Evolutionary conservation across 2,329 filamentous ascomycete genomes (phyloP).

Genomic region (Acrocalymma vagum): DNA sequence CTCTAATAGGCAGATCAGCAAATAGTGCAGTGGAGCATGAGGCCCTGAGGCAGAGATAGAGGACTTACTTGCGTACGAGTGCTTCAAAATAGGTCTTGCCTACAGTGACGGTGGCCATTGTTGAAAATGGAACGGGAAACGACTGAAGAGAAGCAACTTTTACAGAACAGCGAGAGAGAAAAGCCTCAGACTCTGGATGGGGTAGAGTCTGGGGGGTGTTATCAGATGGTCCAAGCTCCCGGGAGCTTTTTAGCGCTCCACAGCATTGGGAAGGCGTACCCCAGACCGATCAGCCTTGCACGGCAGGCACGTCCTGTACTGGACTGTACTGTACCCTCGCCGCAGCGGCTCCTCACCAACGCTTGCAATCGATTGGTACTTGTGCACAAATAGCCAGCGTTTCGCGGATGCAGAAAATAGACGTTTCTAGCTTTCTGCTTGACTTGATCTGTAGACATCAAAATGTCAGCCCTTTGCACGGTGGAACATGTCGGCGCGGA

Average conservation of each 20-base stretch:
- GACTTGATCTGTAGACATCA: too few species aligned
- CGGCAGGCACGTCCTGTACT: too few species aligned
- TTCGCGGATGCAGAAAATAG: too few species aligned
- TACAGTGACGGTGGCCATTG: conserved; percentile 62
- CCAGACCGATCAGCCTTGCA: too few species aligned
- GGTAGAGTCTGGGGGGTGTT: conserved; percentile 14
- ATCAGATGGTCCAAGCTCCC: conserved; percentile 31
- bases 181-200: conserved; percentile 8
- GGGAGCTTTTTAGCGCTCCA: conserved; percentile 25
- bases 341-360: too few species aligned
- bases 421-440: too few species aligned
- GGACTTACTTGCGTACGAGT: conserved; percentile 66
- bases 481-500: too few species aligned
- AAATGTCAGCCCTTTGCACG: too few species aligned
- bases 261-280: conserved; percentile 25
- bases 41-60: conserved; percentile 4
- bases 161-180: conserved; percentile 5
- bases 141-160: conserved; percentile 13
- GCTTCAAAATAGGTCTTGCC: conserved; percentile 69
- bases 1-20: conserved; percentile 47
- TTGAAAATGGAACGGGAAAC: conserved; percentile 20
- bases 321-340: neutral
- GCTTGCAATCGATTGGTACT: too few species aligned
- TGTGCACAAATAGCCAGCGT: too few species aligned
- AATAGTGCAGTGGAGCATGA: conserved; percentile 7